A percentile compares a stretch with the other conserved stretches of the same genome.
These are phyloP conservation scores for Neckera pumila DNA, from an alignment of 225 moss, liverwort and hornwort species.

Conservation along the genomic window DNA sequence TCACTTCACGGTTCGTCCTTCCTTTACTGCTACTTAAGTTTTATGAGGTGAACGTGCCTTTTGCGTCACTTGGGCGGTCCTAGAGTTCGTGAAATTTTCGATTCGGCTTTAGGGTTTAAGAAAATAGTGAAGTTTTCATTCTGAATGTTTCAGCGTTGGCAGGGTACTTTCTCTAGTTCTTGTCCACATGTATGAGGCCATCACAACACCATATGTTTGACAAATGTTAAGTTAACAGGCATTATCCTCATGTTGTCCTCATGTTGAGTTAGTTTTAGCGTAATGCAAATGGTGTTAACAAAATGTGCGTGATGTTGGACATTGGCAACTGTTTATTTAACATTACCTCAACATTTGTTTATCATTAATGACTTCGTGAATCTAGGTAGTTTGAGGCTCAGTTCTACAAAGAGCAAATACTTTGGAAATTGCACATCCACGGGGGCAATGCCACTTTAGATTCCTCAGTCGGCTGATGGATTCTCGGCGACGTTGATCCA, in stretches of 20 bases:
- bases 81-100: not conserved
- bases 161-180: not conserved
- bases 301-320: not conserved
- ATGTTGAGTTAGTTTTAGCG: not conserved
- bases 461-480: not conserved
- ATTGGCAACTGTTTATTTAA: not conserved
- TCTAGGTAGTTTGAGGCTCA: not conserved
- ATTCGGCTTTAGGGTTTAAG: not conserved
- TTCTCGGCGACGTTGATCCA: not conserved
- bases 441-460: not conserved
- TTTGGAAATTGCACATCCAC: not conserved
- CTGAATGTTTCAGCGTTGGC: not conserved
- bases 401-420: not conserved
- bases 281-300: not conserved
- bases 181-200: not conserved
- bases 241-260: not conserved
- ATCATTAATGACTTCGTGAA: not conserved
- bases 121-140: not conserved
- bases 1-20: conserved; percentile 55
- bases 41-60: not conserved
- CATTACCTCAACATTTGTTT: not conserved
- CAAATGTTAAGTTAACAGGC: not conserved
- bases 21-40: not conserved
- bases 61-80: not conserved
- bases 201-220: not conserved